phyloP scores from a whole-genome alignment of 1,284 basidiomycete genomes.

The Puccinia hordei region DNA sequence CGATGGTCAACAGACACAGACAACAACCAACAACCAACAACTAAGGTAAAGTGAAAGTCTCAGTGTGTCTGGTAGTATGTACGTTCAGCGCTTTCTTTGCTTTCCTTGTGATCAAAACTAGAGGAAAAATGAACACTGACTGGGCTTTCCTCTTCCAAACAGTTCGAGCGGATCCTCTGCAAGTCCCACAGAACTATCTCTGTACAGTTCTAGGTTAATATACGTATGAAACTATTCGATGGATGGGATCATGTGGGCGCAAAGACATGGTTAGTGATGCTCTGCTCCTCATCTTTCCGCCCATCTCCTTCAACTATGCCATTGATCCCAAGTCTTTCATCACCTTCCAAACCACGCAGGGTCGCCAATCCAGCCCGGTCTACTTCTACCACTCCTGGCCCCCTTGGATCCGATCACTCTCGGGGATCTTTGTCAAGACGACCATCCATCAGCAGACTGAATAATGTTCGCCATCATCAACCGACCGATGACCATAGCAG shows the following conservation, averaged over 20 bases:
- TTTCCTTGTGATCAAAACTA: too few relatives aligned
- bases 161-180: too few relatives aligned
- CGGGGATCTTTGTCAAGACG: conserved; percentile 11
- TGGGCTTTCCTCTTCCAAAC: too few relatives aligned
- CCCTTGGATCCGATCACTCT: not conserved
- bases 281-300: too few relatives aligned
- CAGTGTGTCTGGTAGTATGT: too few relatives aligned
- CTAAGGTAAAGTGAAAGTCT: too few relatives aligned
- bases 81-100: too few relatives aligned
- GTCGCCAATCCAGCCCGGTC: conserved; percentile 15
- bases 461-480: not conserved
- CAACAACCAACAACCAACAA: too few relatives aligned
- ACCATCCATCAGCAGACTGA: conserved; percentile 4
- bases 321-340: not conserved
- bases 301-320: not conserved
- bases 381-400: not conserved
- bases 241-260: conserved; percentile 19
- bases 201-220: not conserved
- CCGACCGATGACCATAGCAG: conserved; percentile 21
- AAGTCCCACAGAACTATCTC: too few relatives aligned
- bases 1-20: too few relatives aligned
- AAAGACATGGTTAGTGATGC: conserved; percentile 10
- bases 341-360: not conserved
- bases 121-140: too few relatives aligned
- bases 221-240: conserved; percentile 21